Percentiles rank a stretch among this genome's conserved stretches.
These are phyloP conservation scores for Botrytis squamosa DNA, from an alignment of 2,329 filamentous ascomycete species.

Conservation along the genomic window DNA sequence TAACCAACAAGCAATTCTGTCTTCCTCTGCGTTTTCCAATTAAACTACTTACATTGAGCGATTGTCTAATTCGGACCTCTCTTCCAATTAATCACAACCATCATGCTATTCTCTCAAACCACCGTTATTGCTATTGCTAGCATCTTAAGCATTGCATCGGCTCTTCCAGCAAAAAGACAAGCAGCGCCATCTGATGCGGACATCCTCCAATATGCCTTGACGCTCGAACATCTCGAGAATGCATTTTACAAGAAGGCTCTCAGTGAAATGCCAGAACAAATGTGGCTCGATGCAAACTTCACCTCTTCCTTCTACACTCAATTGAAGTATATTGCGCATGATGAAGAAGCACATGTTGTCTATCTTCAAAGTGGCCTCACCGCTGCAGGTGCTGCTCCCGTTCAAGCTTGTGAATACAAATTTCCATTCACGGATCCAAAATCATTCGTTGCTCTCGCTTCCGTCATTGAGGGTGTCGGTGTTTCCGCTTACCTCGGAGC, in stretches of 20 bases:
- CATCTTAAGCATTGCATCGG: constrained; percentile 22
- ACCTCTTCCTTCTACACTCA: constrained; percentile 55
- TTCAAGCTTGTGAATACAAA: constrained; percentile 55
- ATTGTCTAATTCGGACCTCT: background rate
- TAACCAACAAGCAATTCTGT: background rate
- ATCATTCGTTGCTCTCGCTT: constrained; percentile 53
- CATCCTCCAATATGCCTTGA: constrained; percentile 50
- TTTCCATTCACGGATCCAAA: constrained; percentile 51
- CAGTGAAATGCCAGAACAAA: constrained; percentile 51
- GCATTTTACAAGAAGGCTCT: constrained; percentile 63
- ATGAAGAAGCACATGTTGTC: constrained; percentile 58
- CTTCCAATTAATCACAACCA: constrained; percentile 4
- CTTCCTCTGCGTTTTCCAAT: background rate
- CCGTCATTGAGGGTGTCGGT: constrained; percentile 57
- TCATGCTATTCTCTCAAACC: constrained; percentile 34
- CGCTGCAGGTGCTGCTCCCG: constrained; percentile 51
- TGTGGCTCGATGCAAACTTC: constrained; percentile 54
- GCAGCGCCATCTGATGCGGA: constrained; percentile 30
- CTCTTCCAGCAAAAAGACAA: constrained; percentile 31
- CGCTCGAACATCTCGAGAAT: constrained; percentile 59
- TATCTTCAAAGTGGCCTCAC: constrained; percentile 51
- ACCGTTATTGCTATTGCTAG: constrained; percentile 26
- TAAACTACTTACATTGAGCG: background rate
- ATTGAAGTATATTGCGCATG: constrained; percentile 53
- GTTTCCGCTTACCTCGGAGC: constrained; percentile 63